These are phyloP conservation scores for Fusarium marasasianum DNA, from an alignment of 2,329 filamentous ascomycete species.

Conservation along the genomic window DNA sequence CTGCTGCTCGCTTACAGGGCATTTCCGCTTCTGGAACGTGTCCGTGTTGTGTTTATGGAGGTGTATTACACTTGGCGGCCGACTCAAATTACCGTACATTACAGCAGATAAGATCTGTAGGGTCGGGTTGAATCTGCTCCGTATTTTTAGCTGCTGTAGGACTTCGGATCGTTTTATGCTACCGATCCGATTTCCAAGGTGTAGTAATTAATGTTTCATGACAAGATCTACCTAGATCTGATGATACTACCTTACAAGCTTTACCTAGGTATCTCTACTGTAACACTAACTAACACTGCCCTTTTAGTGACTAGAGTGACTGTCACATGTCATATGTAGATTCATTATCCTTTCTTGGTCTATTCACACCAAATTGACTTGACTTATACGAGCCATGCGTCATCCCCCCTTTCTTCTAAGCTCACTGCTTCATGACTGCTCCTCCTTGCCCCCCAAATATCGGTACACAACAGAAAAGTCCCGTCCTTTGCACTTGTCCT, in stretches of 20 bases:
- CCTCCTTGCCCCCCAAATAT: constrained; percentile 68
- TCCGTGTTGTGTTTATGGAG: neutral
- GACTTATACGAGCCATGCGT: neutral
- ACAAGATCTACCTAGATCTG: neutral
- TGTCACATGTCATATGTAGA: neutral
- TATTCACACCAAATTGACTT: neutral
- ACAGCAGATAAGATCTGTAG: neutral
- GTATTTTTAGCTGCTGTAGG: constrained; percentile 13
- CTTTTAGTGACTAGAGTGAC: neutral
- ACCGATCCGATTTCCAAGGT: neutral
- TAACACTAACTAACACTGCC: neutral
- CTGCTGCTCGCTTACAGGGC: neutral
- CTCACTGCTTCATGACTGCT: constrained; percentile 7
- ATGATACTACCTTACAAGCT: neutral
- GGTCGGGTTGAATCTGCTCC: constrained; percentile 18
- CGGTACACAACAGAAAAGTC: constrained; percentile 87
- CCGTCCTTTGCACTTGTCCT: constrained; percentile 70
- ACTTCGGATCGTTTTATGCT: constrained; percentile 23
- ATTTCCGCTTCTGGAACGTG: neutral
- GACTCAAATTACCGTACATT: too few species aligned
- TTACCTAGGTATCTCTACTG: neutral
- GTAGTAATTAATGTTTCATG: neutral
- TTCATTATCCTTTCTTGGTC: neutral
- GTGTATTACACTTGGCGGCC: constrained; percentile 26
- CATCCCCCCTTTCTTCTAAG: neutral